Percentiles rank a stretch among this genome's conserved stretches.
phyloP scores from a whole-genome alignment of 768 basidiomycete species.

The Botryobasidium botryosum region DNA sequence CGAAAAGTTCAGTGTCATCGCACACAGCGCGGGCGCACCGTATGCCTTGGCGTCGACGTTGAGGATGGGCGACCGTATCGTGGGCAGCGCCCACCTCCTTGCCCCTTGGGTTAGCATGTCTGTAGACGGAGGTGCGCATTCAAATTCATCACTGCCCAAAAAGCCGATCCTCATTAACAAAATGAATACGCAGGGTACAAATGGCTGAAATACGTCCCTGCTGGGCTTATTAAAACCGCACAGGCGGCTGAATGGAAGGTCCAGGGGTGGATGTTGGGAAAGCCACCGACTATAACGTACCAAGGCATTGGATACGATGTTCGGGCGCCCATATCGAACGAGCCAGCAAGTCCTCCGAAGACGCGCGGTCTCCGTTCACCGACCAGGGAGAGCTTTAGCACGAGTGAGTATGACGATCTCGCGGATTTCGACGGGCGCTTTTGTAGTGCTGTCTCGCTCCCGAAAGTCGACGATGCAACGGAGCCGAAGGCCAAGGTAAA shows the following conservation, averaged over 20 bases:
- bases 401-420: slow-evolving; percentile 78
- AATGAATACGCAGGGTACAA: slow-evolving; percentile 57
- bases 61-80: slow-evolving; percentile 52
- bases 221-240: slow-evolving; percentile 80
- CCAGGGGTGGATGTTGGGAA: slow-evolving; percentile 94
- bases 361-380: slow-evolving; percentile 2
- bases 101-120: slow-evolving; percentile 94
- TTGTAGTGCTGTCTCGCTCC: slow-evolving; percentile 30
- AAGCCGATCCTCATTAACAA: background rate
- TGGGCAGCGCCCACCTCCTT: slow-evolving; percentile 71
- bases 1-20: slow-evolving; percentile 71
- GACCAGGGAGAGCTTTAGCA: slow-evolving; percentile 51
- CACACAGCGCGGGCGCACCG: slow-evolving; percentile 90
- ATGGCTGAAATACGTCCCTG: slow-evolving; percentile 94
- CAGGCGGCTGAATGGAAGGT: slow-evolving; percentile 96
- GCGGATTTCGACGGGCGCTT: slow-evolving; percentile 77
- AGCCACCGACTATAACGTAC: slow-evolving; percentile 71
- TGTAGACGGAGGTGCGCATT: slow-evolving; percentile 52
- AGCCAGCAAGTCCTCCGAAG: background rate
- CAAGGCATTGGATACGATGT: slow-evolving; percentile 75
- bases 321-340: slow-evolving; percentile 12
- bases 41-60: slow-evolving; percentile 84
- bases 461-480: background rate
- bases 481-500: background rate
- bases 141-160: slow-evolving; percentile 6